phyloP scores from a whole-genome alignment of 108 stramenopile species.

The Aurantiochytrium sp. region DNA sequence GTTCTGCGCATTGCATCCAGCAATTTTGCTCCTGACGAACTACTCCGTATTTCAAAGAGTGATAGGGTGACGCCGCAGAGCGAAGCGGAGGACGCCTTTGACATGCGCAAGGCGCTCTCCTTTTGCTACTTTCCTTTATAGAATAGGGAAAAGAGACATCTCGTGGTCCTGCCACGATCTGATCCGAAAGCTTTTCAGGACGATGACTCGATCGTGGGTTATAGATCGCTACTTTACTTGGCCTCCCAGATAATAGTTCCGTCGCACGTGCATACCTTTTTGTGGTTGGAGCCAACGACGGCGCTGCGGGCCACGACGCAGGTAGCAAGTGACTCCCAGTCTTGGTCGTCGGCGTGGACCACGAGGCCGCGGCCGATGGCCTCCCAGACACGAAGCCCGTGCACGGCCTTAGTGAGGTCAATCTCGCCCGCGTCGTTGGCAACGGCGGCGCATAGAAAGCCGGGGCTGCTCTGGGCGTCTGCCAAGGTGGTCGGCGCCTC shows the following conservation, averaged over 20 bases:
- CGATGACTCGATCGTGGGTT: no score
- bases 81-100: no score
- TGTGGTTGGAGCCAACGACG: constrained; percentile 1
- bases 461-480: neutral
- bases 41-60: neutral
- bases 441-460: neutral
- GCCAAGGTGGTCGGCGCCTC: neutral
- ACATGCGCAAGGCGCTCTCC: no score
- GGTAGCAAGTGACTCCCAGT: neutral
- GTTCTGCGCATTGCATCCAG: no score
- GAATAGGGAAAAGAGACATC: no score
- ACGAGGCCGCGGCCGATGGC: neutral
- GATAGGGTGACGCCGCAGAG: no score
- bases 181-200: no score
- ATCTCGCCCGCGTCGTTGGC: neutral
- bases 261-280: constrained; percentile 31
- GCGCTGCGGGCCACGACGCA: constrained; percentile 4
- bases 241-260: constrained; percentile 27
- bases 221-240: neutral
- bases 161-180: no score
- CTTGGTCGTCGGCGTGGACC: neutral
- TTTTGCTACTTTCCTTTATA: no score
- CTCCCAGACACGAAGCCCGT: neutral
- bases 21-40: neutral
- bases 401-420: neutral